phyloP scores from a whole-genome alignment of 2,329 filamentous ascomycete species.

The Sclerotinia subarctica region DNA sequence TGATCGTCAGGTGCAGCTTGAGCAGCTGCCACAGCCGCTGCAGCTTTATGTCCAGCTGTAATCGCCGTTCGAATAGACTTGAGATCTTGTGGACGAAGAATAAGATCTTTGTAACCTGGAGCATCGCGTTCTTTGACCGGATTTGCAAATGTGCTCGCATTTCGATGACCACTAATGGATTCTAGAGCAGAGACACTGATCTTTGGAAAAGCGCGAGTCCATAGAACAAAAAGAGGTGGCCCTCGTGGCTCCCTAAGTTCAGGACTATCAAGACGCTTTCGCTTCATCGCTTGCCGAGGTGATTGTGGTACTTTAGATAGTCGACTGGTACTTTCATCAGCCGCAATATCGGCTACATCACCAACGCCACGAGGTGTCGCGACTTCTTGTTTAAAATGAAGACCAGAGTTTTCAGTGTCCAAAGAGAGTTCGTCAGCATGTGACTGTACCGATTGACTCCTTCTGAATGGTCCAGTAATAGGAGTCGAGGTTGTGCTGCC shows the following conservation, averaged over 20 bases:
- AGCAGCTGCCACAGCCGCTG: constrained; percentile 60
- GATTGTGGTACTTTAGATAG: constrained; percentile 29
- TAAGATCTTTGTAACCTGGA: constrained; percentile 70
- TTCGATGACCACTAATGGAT: constrained; percentile 71
- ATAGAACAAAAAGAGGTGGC: constrained; percentile 66
- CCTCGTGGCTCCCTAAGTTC: constrained; percentile 41
- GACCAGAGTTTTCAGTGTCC: constrained; percentile 44
- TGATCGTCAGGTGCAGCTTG: constrained; percentile 49
- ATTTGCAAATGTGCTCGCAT: constrained; percentile 76
- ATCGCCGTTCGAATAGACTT: constrained; percentile 75
- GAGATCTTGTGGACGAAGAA: constrained; percentile 72
- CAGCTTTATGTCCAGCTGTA: constrained; percentile 66
- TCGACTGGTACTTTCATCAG: constrained; percentile 45
- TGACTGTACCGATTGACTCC: constrained; percentile 48
- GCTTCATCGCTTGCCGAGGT: constrained; percentile 47
- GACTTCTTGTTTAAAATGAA: constrained; percentile 56
- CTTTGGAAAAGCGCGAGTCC: constrained; percentile 72
- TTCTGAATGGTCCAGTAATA: constrained; percentile 37
- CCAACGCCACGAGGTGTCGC: constrained; percentile 53
- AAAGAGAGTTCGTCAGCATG: constrained; percentile 49
- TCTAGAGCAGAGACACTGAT: constrained; percentile 71
- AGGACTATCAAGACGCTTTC: constrained; percentile 49
- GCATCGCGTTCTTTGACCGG: constrained; percentile 72
- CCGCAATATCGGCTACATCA: constrained; percentile 54
- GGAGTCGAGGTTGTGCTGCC: constrained; percentile 33